Evolutionary conservation across 2,329 filamentous ascomycete species (phyloP).

Genomic region (Phialemonium atrogriseum): DNA sequence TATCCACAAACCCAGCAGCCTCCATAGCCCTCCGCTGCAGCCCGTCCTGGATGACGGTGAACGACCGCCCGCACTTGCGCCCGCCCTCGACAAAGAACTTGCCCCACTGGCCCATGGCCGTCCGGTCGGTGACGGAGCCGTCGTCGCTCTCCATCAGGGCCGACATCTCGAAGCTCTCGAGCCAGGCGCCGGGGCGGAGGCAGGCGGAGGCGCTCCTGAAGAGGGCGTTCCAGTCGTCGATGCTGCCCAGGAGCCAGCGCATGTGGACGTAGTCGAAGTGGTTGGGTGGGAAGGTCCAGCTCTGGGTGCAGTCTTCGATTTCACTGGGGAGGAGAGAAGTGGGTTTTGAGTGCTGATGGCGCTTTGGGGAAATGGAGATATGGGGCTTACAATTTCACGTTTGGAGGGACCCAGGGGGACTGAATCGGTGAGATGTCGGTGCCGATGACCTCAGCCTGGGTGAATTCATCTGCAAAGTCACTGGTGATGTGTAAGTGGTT

Average conservation of each 20-base stretch:
- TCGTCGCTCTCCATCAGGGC: constrained; percentile 3
- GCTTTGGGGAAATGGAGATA: no score
- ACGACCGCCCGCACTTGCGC: neutral
- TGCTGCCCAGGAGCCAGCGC: constrained; percentile 39
- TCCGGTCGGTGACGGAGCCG: neutral
- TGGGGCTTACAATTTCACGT: no score
- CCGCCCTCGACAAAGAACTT: constrained; percentile 6
- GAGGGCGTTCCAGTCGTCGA: constrained; percentile 38
- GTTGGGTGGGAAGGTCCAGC: constrained; percentile 31
- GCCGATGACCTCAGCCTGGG: no score
- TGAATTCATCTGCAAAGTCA: no score
- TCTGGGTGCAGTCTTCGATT: constrained; percentile 5
- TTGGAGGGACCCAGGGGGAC: no score
- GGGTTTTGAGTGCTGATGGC: no score
- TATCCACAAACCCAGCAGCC: constrained; percentile 5
- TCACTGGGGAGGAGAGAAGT: no score
- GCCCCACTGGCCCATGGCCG: constrained; percentile 4
- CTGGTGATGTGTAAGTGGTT: no score
- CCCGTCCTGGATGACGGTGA: neutral
- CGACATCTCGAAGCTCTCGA: constrained; percentile 1
- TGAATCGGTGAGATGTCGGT: no score
- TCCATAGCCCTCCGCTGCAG: constrained; percentile 3
- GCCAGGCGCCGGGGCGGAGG: constrained; percentile 31
- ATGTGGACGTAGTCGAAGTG: constrained; percentile 49
- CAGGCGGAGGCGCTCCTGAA: neutral